Evolutionary conservation across 1,284 basidiomycete species (phyloP), one percentile per base, ranked within the genome.

Genomic region (Fistulina hepatica): DNA sequence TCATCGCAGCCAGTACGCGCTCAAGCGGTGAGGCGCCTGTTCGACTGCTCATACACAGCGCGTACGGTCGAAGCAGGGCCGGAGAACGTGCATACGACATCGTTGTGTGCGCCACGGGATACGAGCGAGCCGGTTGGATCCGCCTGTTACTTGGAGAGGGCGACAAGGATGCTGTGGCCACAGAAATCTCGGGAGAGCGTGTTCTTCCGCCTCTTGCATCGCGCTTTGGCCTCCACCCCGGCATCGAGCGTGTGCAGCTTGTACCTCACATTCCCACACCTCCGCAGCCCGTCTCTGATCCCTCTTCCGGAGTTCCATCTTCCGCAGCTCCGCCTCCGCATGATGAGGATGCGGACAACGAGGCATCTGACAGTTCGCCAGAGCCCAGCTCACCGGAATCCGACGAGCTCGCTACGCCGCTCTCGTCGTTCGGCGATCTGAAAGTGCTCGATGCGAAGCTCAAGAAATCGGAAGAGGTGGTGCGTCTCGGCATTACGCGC

Each of bases 51-150:
- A 53, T 63, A 25, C 64, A 67, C 46, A 56, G 67, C 47, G 44
- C 54, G 6, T 51, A 61, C 38, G 58, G 56, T 20, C 55, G 53
- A 8, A 48, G 53, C 6, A n/a, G n/a, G n/a, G 44, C 61, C 36
- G 44, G 47, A 16, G 53, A 61, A 40, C 43, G 49, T 23, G 54
- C 54, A 16, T 76, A 74, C 52, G 68, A 75, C 45, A 60, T 55
- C n/a, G 52, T 76, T 44, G 52, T 76, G 39, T 69, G 68, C 47
- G 73, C 70, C 5, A 76, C 73, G 8, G 73, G 73, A 7, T 76
- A 76, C 49, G 64, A 71, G 37, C 63, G 73, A 25, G 60, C 59
- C n/a, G 53, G 58, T 2, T 73, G 70, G 70, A 45, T 64, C 34
- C 53, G 60, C n/a, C 53, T 74, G 36, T 55, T 72, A 41, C n/a